phyloP scores from a whole-genome alignment of 2,329 filamentous ascomycete genomes.

The Microsporum ferrugineum region DNA sequence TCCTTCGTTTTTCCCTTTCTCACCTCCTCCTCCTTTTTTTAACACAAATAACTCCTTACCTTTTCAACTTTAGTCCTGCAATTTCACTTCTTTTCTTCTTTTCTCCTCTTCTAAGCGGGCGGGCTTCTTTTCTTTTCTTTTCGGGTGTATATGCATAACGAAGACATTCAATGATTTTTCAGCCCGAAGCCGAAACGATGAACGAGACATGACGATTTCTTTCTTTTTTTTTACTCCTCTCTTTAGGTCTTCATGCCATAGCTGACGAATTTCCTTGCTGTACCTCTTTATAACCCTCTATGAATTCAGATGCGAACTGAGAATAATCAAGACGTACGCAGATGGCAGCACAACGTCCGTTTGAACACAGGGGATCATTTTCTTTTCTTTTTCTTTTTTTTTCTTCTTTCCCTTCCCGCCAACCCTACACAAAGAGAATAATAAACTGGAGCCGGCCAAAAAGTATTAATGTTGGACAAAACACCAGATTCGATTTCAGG shows the following conservation, averaged over 20 bases:
- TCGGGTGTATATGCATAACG: constrained; percentile 1
- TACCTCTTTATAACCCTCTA: background rate
- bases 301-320: background rate
- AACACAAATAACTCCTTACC: background rate
- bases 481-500: background rate
- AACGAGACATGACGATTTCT: background rate
- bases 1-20: background rate
- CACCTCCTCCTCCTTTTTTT: background rate
- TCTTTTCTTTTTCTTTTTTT: background rate
- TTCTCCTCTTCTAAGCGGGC: background rate
- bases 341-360: background rate
- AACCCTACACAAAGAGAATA: background rate
- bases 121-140: background rate
- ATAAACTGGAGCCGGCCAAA: background rate
- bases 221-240: background rate
- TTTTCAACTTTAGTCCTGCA: background rate
- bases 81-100: background rate
- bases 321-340: background rate
- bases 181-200: background rate
- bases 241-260: background rate
- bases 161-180: background rate
- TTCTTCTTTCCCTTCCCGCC: background rate
- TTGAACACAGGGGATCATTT: background rate
- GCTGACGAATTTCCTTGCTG: background rate
- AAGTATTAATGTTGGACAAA: background rate